Evolutionary conservation across 495 filamentous ascomycete species (phyloP), one percentile per base, ranked within the genome.

Genomic region (Neurospora sp.): DNA sequence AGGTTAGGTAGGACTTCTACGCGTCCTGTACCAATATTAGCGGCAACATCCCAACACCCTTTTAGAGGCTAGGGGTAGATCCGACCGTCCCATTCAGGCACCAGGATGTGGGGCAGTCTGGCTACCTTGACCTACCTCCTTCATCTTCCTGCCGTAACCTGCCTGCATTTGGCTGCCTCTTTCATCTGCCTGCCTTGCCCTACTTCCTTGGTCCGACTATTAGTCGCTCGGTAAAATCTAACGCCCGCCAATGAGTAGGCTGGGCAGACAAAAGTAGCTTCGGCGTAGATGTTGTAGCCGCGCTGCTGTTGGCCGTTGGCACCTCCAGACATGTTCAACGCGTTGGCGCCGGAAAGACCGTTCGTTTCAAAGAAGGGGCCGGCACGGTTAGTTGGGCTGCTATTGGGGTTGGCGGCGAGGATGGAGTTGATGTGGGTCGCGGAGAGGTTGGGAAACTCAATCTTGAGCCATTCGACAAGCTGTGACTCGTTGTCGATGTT

Each of bases 191-290:
- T 27, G 27, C 27, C 27, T 27, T 27, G 27, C 27, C 27, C 27
- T 27, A 27, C 27, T 27, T 27, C 27, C 27, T 27, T 27, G 27
- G 27, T 27, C 27, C 27, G 27, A 27, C 27, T 27, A 27, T 27
- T 27, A 1, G 27, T 27, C 27, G 27, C 27, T 27, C 27, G 27
- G 27, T 27, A 27, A 27, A 27, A 27, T 27, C 27, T 27, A 27
- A 27, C 27, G 27, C 27, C 27, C 27, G 27, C 27, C 27, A 27
- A 27, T 27, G 27, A 92, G 77, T 90, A 87, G 0, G 87, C 82
- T 0, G 89, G 88, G 74, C 89, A 92, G 74, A 83, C 81, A 70
- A 91, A 91, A 8, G 83, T 87, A 14, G 85, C 86, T 77, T 92
- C 90, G 71, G 86, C 87, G 70, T 86, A 88, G 70, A 91, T 81